Evolutionary conservation across 768 basidiomycete species (phyloP), one percentile per base, ranked within the genome.

Genomic region (Termitomyces sp.): DNA sequence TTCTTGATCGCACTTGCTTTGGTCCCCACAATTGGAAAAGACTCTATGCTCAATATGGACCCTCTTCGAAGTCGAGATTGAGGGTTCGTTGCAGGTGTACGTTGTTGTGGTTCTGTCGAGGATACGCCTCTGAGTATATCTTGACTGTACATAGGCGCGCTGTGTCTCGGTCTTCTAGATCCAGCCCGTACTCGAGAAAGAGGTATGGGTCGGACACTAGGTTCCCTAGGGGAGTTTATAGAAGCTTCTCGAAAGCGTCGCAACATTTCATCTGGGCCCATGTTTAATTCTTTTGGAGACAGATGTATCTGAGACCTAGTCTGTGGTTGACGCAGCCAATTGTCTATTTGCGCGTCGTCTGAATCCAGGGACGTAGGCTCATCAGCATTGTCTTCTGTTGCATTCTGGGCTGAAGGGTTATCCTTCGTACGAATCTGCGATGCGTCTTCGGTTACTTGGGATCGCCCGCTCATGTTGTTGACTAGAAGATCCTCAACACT

Each of bases 1-100:
- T 70, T 71, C 63, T 75, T 76, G 20, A 68, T 65, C 12, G 65
- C 68, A 60, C 72, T 72, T 8, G 78, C 77, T 22, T 69, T 68
- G 2, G 78, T 77, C 7, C 76, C 76, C 13, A 37, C 41, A 24
- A 73, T 42, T 0, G 77, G 76, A 56, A 75, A 75, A 3, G 69
- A 66, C 6, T 70, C 70, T 5, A 39, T 49, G 54, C 71, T 74
- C 2, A 71, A 62, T 37, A 47, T 55, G 26, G 58, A 58, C 18
- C 51, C 44, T 44, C 47, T 50, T 31, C 57, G 53, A 16, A 48
- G 7, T n/a, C 39, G 47, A 18, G 36, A 49, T 12, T 16, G 50
- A 34, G 12, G 24, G n/a, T 46, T 54, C 5, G n/a, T 39, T 29
- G 15, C 29, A 29, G 59, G 61, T 3, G 62, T 55, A 28, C 53